These are phyloP conservation scores for Malania oleifera DNA, from an alignment of 164 flowering plant genomes.

Conservation along the genomic window DNA sequence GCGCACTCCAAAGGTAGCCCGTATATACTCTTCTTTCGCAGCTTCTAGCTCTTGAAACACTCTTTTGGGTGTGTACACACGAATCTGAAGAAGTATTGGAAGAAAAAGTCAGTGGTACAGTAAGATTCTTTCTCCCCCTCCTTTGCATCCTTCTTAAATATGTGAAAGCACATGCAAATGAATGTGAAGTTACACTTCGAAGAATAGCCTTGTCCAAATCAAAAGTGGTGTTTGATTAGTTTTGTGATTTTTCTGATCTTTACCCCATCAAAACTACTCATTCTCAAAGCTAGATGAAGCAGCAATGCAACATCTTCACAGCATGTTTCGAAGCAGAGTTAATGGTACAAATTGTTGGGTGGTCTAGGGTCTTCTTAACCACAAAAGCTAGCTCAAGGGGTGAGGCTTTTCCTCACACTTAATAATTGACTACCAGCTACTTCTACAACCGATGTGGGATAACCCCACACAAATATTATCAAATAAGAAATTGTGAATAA, in stretches of 20 bases:
- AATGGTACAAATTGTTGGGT: no score
- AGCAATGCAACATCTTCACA: background rate
- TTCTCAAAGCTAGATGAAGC: background rate
- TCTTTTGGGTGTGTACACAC: constrained; percentile 74
- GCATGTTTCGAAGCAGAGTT: no score
- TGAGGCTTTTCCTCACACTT: no score
- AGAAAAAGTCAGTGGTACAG: background rate
- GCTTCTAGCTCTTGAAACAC: constrained; percentile 71
- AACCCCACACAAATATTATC: background rate
- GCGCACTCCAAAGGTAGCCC: constrained; percentile 62
- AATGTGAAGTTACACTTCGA: background rate
- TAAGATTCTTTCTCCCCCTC: no score
- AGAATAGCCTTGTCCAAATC: background rate
- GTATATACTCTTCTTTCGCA: constrained; percentile 84
- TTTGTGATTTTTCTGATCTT: background rate
- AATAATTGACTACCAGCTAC: no score
- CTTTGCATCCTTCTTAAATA: no score
- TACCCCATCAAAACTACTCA: background rate
- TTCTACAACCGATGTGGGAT: no score
- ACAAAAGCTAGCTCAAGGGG: no score
- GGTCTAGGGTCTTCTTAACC: no score
- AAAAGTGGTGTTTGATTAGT: background rate
- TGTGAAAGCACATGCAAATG: background rate
- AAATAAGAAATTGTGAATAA: background rate
- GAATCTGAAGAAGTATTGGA: constrained; percentile 48